Base-by-base conservation (phyloP, 805 yeast genomes). In the Barnettozyma siamensis region DNA sequence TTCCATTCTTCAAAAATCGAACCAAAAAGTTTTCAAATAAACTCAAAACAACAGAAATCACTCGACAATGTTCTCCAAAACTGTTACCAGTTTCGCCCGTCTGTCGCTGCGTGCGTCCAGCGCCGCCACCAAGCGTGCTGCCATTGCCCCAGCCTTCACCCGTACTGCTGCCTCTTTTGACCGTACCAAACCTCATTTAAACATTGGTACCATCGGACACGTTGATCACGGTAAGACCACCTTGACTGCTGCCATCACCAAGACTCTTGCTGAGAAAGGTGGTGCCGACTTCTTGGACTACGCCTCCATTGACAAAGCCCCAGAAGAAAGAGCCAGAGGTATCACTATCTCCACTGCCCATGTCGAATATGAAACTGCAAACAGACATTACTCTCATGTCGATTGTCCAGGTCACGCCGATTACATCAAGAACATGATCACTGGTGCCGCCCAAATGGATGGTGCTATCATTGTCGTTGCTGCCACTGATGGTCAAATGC, bases 371-470 rank as follows among this genome's bases (percentile, higher is more conserved):
- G 94, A 88, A 69, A 91, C 98, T 49, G 88, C 72, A 24, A 86
- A 83, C 65, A 84, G 97, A 71, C 98, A 91, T 69, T 89, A 89
- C 63, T 91, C 98, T 57, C 97, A 89, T 67, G 96, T 89, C 55
- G 98, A 89, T 76, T 88, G 96, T 66, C 97, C 97, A 42, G 98
- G 98, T 62, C 98, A 91, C 78, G 93, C 95, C 52, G 98, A 91
- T 76, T 91, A 89, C 72, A 91, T 91, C 71, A 91, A 91, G 76
- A 91, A 91, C 71, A 91, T 91, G 98, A 91, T 91, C 67, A 88
- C 96, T 54, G 98, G 98, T 82, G 97, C 98, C 59, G 96, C 98
- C 59, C 96, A 91, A 69, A 89, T 89, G 97, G 98, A 91, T 68
- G 97, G 98, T 76, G 98, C 97, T 54, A 89, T 91, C 58, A 91